phyloP scores from a whole-genome alignment of 1,139 yeast genomes.

The Ogataea hybrid region DNA sequence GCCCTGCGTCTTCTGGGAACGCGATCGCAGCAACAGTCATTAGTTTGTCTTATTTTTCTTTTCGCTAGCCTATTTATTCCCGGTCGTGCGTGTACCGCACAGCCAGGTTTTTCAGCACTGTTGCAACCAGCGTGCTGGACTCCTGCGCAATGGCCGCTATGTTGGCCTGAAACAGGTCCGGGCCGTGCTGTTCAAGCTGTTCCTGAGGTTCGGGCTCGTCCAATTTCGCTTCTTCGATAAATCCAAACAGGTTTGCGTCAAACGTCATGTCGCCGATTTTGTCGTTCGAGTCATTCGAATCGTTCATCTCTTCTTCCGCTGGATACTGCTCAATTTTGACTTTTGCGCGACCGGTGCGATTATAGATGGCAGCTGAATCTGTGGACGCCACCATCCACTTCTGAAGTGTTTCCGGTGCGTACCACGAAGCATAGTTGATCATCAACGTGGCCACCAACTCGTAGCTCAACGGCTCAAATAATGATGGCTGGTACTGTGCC shows the following conservation, averaged over 20 bases:
- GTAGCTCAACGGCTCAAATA: slow-evolving; percentile 19
- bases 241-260: slow-evolving; percentile 29
- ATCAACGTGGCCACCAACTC: slow-evolving; percentile 21
- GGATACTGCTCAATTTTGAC: slow-evolving; percentile 9
- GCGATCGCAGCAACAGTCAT: slow-evolving; percentile 26
- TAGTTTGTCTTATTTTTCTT: not conserved
- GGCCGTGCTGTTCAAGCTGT: slow-evolving; percentile 3
- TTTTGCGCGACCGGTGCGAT: slow-evolving; percentile 14
- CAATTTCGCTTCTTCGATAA: slow-evolving; percentile 28
- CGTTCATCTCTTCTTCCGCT: slow-evolving; percentile 4
- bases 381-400: slow-evolving; percentile 14
- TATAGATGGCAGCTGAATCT: slow-evolving; percentile 14
- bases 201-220: slow-evolving; percentile 13
- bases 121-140: slow-evolving; percentile 2
- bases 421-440: slow-evolving; percentile 21
- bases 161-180: slow-evolving; percentile 7
- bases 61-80: not conserved
- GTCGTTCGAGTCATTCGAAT: not conserved
- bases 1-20: slow-evolving; percentile 30
- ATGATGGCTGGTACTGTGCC: slow-evolving; percentile 10
- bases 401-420: slow-evolving; percentile 10
- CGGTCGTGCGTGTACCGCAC: slow-evolving; percentile 10
- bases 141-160: slow-evolving; percentile 5
- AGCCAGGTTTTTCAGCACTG: slow-evolving; percentile 19
- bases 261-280: slow-evolving; percentile 22